Base-by-base conservation (phyloP, 306 rosid species). In the Lotus japonicus region DNA sequence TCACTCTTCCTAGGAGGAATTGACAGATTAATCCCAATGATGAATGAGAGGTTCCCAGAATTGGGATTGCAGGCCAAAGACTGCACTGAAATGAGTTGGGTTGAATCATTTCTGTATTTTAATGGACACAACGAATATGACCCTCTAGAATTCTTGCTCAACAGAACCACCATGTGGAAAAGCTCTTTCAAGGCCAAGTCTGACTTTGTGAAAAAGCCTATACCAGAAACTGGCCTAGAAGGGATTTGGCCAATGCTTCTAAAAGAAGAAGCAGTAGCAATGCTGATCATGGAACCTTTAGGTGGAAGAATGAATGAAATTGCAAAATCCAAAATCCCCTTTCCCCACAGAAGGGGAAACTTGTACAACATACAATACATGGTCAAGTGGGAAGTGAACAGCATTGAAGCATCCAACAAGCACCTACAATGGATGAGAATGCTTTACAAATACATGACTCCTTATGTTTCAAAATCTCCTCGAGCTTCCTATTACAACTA, bases 21-120 rank as follows among this genome's bases (percentile, higher is more conserved):
- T 15, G 77, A 79, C 0, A 74, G 38, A 48, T 33, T 89, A 5
- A 49, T 82, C 7, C 58, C 77, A 7, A 15, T 84, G 52, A 77
- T 84, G 86, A 81, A 83, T 4, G 52, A 69, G 65, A 77, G 75
- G 8, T 84, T 89, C 66, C 85, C 85, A 1, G 87, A 81, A 51
- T 23, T 89, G 35, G 83, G 85, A 6, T 63, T 86, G 78, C 56
- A 66, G 60, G 80, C 41, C 6, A 71, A 72, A 42, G 92, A 86
- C 48, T 89, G 96, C 77, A 74, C 11, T 42, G 90, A 82, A 43
- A 86, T 81, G 85, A 79, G 68, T 16, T 84, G 90, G 96, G 68
- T 84, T 41, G 81, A 84, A 44, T 82, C 90, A 28, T 68, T 57
- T 21, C 7, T 76, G 21, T 84, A 57, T 23, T 50, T 80, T 50